A percentile compares a stretch with the other conserved stretches of the same genome.
phyloP scores from a whole-genome alignment of 208 protist species.

The Blastocrithidia nonstop region DNA sequence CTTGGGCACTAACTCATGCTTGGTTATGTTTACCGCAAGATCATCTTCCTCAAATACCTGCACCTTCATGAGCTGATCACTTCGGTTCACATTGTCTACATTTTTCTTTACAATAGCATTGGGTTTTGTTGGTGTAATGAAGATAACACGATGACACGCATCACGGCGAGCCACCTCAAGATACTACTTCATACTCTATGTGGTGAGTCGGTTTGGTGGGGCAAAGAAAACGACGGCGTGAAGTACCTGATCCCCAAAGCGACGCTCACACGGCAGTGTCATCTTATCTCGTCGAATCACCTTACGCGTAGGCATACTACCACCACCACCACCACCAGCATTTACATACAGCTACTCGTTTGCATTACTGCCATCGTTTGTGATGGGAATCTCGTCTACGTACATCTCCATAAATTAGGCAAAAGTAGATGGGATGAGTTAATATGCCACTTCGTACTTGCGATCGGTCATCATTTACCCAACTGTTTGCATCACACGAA shows the following conservation, averaged over 20 bases:
- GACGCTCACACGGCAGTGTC: conserved; percentile 59
- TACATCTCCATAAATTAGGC: conserved; percentile 57
- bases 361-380: not conserved
- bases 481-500: conserved; percentile 61
- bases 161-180: conserved; percentile 20
- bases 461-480: conserved; percentile 78
- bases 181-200: conserved; percentile 42
- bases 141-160: conserved; percentile 44
- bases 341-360: not conserved
- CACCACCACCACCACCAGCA: not conserved
- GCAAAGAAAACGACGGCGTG: conserved; percentile 66
- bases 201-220: conserved; percentile 28
- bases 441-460: conserved; percentile 41
- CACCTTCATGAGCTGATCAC: conserved; percentile 44
- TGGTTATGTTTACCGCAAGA: conserved; percentile 95
- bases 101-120: conserved; percentile 57
- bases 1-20: conserved; percentile 94
- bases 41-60: conserved; percentile 93
- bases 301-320: conserved; percentile 1
- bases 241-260: conserved; percentile 16
- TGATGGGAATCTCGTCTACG: conserved; percentile 12
- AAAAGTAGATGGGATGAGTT: conserved; percentile 27
- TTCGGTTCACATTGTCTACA: conserved; percentile 55
- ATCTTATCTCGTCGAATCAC: conserved; percentile 67
- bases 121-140: conserved; percentile 36